Evolutionary conservation across 768 basidiomycete genomes (phyloP).

Genomic region (Suillus hirtellus): DNA sequence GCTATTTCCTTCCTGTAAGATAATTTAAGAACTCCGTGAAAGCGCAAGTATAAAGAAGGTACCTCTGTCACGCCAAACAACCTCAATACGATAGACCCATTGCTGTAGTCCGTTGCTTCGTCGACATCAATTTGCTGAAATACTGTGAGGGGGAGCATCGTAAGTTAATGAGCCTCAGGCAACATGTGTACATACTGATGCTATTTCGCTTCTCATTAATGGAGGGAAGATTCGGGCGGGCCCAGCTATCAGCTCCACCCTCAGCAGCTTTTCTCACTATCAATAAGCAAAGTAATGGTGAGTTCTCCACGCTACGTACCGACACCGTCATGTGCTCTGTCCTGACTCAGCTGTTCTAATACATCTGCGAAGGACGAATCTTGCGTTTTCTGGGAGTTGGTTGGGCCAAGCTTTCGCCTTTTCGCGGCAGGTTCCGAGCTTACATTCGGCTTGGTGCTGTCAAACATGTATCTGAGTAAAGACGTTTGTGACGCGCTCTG

Average conservation of each 20-base stretch:
- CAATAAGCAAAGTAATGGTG: not conserved
- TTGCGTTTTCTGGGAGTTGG: slow-evolving; percentile 31
- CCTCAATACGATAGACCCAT: slow-evolving; percentile 49
- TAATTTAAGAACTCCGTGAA: slow-evolving; percentile 7
- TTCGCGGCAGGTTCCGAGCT: slow-evolving; percentile 46
- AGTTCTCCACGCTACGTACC: slow-evolving; percentile 35
- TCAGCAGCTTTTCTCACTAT: slow-evolving; percentile 51
- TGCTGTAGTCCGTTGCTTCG: slow-evolving; percentile 48
- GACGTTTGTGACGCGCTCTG: not conserved
- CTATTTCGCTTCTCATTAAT: slow-evolving; percentile 63
- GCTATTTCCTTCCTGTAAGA: slow-evolving; percentile 75
- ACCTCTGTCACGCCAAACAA: slow-evolving; percentile 95
- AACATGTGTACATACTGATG: slow-evolving; percentile 52
- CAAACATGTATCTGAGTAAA: slow-evolving; percentile 7
- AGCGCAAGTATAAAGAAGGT: slow-evolving; percentile 6
- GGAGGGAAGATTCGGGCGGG: slow-evolving; percentile 55
- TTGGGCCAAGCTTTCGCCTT: slow-evolving; percentile 50
- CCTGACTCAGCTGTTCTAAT: slow-evolving; percentile 59
- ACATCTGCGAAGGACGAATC: slow-evolving; percentile 59
- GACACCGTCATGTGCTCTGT: slow-evolving; percentile 39
- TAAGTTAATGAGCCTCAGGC: not conserved
- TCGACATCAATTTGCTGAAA: slow-evolving; percentile 98
- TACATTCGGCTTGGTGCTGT: slow-evolving; percentile 26
- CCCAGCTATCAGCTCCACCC: slow-evolving; percentile 78
- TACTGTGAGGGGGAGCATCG: slow-evolving; percentile 42